Evolutionary conservation across 495 filamentous ascomycete genomes (phyloP).

Genomic region (Lophiostoma macrostomum): DNA sequence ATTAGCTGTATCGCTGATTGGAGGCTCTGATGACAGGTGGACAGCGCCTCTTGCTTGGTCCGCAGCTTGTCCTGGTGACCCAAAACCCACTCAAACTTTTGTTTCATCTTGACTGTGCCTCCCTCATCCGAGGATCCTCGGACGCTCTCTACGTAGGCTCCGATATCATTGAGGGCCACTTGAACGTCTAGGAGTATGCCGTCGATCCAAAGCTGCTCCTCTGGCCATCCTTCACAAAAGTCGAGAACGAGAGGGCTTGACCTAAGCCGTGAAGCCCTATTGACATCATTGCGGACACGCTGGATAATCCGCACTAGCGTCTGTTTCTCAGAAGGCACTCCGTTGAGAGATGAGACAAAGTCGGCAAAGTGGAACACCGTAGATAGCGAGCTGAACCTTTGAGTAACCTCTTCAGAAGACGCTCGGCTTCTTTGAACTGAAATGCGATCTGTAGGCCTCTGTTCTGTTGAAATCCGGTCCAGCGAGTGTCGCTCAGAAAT

Average conservation of each 20-base stretch:
- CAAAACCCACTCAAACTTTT: constrained; percentile 35
- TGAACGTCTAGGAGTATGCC: constrained; percentile 26
- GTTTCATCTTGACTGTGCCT: constrained; percentile 27
- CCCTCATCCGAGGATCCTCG: constrained; percentile 26
- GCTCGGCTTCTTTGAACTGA: not conserved
- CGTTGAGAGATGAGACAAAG: constrained; percentile 23
- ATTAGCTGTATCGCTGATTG: constrained; percentile 23
- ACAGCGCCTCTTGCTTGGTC: constrained; percentile 24
- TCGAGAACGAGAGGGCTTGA: constrained; percentile 4
- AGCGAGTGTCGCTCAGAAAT: not conserved
- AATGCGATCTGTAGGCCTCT: constrained; percentile 1
- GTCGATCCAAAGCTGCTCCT: constrained; percentile 32
- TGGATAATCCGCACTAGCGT: constrained; percentile 35
- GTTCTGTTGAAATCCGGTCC: constrained; percentile 14
- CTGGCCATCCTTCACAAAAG: constrained; percentile 20
- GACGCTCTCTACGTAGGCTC: constrained; percentile 33
- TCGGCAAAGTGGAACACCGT: constrained; percentile 37
- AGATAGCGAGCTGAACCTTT: constrained; percentile 22
- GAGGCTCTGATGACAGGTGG: constrained; percentile 35
- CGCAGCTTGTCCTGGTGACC: constrained; percentile 34
- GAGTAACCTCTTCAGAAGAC: constrained; percentile 16
- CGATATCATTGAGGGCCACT: constrained; percentile 36
- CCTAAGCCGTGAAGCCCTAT: constrained; percentile 33
- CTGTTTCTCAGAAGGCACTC: constrained; percentile 31
- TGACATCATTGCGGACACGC: constrained; percentile 33